Conservation (phyloP, 2,329 filamentous ascomycete species). For the Penicillium sp. region DNA sequence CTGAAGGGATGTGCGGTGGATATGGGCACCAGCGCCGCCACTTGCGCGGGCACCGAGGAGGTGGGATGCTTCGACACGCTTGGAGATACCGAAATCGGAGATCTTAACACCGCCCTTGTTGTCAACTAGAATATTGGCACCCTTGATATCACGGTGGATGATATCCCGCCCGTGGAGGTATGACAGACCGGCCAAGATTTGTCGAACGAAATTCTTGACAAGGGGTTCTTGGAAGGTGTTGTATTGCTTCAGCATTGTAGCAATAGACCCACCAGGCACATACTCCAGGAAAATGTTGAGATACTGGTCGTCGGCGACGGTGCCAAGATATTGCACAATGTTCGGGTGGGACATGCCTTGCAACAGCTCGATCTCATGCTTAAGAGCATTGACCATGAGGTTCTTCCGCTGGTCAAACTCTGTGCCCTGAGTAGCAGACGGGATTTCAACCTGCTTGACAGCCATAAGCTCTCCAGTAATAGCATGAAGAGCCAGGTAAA, state of each 20-base stretch:
- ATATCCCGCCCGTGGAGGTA: constrained; percentile 93
- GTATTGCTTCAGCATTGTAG: constrained; percentile 97
- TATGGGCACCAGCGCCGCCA: constrained; percentile 33
- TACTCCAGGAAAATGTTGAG: constrained; percentile 99
- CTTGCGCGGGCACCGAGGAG: constrained; percentile 50
- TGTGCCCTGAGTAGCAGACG: constrained; percentile 65
- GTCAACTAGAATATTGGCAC: constrained; percentile 95
- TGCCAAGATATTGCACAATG: constrained; percentile 96
- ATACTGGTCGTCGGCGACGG: constrained; percentile 78
- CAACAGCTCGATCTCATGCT: constrained; percentile 88
- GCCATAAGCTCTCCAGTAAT: constrained; percentile 95
- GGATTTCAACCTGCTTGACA: constrained; percentile 94
- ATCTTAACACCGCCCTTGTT: constrained; percentile 99
- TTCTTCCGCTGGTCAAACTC: constrained; percentile 86
- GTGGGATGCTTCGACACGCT: constrained; percentile 88
- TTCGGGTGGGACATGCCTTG: constrained; percentile 92
- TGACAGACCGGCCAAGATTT: constrained; percentile 83
- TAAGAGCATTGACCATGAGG: constrained; percentile 93
- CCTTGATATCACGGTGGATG: constrained; percentile 98
- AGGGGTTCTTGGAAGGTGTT: constrained; percentile 87
- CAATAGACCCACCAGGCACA: constrained; percentile 91
- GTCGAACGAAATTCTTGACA: constrained; percentile 90
- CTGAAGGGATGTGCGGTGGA: constrained; percentile 66
- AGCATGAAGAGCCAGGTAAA: constrained; percentile 88
- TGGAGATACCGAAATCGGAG: constrained; percentile 96